Conservation (phyloP, 164 flowering plant genomes). For the Nymphaea thermarum region DNA sequence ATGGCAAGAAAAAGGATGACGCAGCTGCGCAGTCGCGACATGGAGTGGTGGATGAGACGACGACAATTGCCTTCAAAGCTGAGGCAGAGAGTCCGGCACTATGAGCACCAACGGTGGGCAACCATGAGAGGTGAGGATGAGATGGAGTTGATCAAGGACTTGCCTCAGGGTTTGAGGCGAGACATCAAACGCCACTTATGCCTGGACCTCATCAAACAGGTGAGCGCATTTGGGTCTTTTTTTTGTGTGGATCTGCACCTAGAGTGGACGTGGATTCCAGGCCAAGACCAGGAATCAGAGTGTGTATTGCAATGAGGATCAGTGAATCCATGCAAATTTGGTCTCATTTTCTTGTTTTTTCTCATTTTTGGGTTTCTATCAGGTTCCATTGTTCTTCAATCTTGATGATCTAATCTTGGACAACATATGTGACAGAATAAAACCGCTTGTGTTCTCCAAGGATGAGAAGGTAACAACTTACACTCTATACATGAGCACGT, state of each 20-base stretch:
- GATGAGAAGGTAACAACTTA: conserved; percentile 61
- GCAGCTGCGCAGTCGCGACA: conserved; percentile 73
- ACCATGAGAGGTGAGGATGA: conserved; percentile 89
- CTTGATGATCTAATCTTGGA: conserved; percentile 90
- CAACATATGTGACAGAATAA: conserved; percentile 82
- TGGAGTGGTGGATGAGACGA: conserved; percentile 99
- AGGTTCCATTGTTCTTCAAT: conserved; percentile 83
- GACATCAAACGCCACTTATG: conserved; percentile 89
- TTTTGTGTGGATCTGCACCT: not conserved
- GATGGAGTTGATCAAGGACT: conserved; percentile 74
- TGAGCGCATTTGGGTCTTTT: conserved; percentile 5
- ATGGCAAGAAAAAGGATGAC: conserved; percentile 85
- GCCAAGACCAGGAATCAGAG: no score
- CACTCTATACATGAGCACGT: not conserved
- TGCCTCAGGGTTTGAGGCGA: conserved; percentile 85
- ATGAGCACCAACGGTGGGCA: conserved; percentile 72
- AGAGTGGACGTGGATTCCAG: no score
- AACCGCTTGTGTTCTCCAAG: conserved; percentile 64
- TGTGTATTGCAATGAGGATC: no score
- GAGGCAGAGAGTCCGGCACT: conserved; percentile 78
- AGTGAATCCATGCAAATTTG: not conserved
- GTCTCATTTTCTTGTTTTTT: not conserved
- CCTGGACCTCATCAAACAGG: conserved; percentile 79
- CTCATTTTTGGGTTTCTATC: not conserved
- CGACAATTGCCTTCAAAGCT: conserved; percentile 70